Evolutionary conservation across 192 early-diverging fungal genomes (phyloP).

Genomic region (Backusella luteola): DNA sequence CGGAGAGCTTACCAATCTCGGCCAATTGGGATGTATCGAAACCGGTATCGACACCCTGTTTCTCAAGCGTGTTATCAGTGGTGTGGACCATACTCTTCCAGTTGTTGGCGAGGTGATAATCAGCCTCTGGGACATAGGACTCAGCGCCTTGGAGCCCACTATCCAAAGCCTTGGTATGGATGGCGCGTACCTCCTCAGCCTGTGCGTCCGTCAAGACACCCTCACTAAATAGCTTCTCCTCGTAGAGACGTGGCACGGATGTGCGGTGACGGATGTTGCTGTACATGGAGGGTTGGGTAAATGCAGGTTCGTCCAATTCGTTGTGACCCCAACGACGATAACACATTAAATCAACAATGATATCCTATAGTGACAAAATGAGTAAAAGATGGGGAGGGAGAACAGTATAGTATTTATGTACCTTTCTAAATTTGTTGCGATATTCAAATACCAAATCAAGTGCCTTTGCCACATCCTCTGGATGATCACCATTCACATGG

Average conservation of each 20-base stretch:
- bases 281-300: constrained; percentile 98
- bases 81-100: constrained; percentile 78
- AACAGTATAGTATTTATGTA: constrained; percentile 30
- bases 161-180: constrained; percentile 62
- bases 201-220: constrained; percentile 37
- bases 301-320: constrained; percentile 96
- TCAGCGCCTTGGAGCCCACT: constrained; percentile 59
- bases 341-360: constrained; percentile 92
- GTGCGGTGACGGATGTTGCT: constrained; percentile 82
- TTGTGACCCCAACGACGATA: constrained; percentile 98
- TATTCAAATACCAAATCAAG: constrained; percentile 86
- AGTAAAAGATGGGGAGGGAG: neutral
- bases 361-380: constrained; percentile 47
- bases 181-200: constrained; percentile 53
- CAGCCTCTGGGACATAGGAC: constrained; percentile 53
- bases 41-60: constrained; percentile 47
- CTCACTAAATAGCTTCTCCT: constrained; percentile 69
- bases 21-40: constrained; percentile 59
- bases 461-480: constrained; percentile 89
- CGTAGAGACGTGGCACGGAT: constrained; percentile 84
- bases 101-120: constrained; percentile 66
- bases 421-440: constrained; percentile 88
- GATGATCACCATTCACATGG: constrained; percentile 95
- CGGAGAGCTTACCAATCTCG: constrained; percentile 76
- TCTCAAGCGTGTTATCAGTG: constrained; percentile 13